A percentile compares a stretch with the other conserved stretches of the same genome.
Conservation (phyloP, 1,284 basidiomycete species). For the Fistulinella cinereoalba region DNA sequence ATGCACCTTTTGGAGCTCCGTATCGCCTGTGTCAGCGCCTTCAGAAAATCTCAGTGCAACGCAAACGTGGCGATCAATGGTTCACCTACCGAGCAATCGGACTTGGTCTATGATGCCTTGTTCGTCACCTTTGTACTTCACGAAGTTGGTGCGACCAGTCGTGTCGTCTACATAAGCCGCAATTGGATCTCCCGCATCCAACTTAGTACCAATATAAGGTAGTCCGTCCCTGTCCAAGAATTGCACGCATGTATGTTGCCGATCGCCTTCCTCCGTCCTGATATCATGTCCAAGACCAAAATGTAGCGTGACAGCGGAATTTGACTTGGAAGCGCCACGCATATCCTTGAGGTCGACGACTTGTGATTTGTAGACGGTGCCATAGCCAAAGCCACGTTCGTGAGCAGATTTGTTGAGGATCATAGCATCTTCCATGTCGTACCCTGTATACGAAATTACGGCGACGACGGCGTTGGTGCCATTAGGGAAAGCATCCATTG, state of each 20-base stretch:
- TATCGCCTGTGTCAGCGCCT: conserved; percentile 86
- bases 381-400: conserved; percentile 97
- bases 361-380: conserved; percentile 95
- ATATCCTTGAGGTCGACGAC: conserved; percentile 88
- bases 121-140: conserved; percentile 98
- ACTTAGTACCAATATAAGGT: conserved; percentile 71
- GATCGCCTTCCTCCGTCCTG: conserved; percentile 52
- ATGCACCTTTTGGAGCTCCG: conserved; percentile 90
- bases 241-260: conserved; percentile 52
- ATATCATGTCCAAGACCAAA: conserved; percentile 88
- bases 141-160: conserved; percentile 78
- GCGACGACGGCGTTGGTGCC: conserved; percentile 98
- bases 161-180: conserved; percentile 90
- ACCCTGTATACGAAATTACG: conserved; percentile 99
- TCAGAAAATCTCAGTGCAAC: conserved; percentile 7
- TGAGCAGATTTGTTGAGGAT: conserved; percentile 99
- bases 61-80: background rate
- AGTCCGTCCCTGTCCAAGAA: conserved; percentile 85
- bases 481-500: conserved; percentile 98
- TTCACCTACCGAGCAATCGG: conserved; percentile 74
- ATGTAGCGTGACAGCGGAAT: conserved; percentile 61
- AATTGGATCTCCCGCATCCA: conserved; percentile 77
- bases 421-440: conserved; percentile 99
- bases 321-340: conserved; percentile 59
- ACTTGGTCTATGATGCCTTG: conserved; percentile 89